These are phyloP conservation scores for Spergularia marina DNA, from an alignment of 148 eudicot species.

Conservation along the genomic window DNA sequence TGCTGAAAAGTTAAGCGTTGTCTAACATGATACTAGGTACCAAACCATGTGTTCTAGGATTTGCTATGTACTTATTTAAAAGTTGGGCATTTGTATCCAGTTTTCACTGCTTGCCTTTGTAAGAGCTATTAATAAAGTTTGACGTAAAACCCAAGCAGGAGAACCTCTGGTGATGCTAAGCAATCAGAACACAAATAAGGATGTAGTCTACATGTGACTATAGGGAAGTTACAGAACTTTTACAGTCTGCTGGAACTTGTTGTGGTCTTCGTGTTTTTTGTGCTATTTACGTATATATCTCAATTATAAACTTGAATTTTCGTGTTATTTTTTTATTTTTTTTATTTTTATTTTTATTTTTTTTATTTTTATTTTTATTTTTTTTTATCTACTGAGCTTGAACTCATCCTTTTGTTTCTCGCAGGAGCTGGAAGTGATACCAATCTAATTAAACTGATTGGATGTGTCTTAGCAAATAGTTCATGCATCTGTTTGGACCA, in stretches of 20 bases:
- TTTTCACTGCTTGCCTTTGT: not conserved
- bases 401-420: not conserved
- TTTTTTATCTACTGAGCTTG: not conserved
- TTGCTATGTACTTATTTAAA: not conserved
- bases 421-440: slow-evolving; percentile 24
- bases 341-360: too few relatives aligned
- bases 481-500: slow-evolving; percentile 15
- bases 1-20: too few relatives aligned
- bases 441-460: slow-evolving; percentile 21
- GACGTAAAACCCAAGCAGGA: not conserved
- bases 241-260: not conserved
- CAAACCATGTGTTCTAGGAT: too few relatives aligned
- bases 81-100: not conserved
- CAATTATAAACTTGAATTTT: not conserved
- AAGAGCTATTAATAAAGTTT: not conserved
- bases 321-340: not conserved
- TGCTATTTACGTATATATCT: not conserved
- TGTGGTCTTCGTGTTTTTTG: not conserved
- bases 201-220: not conserved
- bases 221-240: not conserved
- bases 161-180: not conserved
- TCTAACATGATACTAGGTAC: too few relatives aligned
- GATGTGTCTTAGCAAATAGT: slow-evolving; percentile 22
- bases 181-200: not conserved
- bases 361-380: too few relatives aligned